Percentiles rank a stretch among this genome's conserved stretches.
Conservation (phyloP, 345 rosid species). For the Camelina hispida region DNA sequence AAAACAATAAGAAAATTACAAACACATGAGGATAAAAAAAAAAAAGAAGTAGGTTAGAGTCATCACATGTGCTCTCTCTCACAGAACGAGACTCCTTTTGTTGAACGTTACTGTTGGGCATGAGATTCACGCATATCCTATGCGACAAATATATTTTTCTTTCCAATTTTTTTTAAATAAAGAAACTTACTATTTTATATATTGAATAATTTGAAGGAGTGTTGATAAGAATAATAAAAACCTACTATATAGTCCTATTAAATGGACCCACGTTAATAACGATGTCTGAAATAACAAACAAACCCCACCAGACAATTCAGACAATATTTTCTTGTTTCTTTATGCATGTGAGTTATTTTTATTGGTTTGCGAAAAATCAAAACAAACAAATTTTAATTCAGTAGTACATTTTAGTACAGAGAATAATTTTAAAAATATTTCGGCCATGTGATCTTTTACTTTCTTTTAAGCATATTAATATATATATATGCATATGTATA, state of each 20-base stretch:
- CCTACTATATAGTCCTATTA: not conserved
- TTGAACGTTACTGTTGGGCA: constrained; percentile 42
- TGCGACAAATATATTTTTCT: constrained; percentile 28
- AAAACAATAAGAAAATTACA: constrained; percentile 34
- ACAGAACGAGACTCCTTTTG: constrained; percentile 27
- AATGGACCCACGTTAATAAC: constrained; percentile 46
- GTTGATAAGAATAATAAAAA: constrained; percentile 22
- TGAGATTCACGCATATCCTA: constrained; percentile 46
- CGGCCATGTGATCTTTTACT: constrained; percentile 30
- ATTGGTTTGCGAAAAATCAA: constrained; percentile 3
- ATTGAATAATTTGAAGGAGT: constrained; percentile 13
- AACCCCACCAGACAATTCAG: constrained; percentile 40
- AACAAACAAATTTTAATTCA: constrained; percentile 11
- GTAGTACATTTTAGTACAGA: constrained; percentile 33
- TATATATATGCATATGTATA: not conserved
- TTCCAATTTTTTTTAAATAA: not conserved
- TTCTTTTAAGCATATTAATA: not conserved
- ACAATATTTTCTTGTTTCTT: constrained; percentile 20
- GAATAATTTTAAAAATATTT: constrained; percentile 14
- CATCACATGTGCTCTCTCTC: constrained; percentile 36
- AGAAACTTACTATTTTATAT: not conserved
- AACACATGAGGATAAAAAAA: constrained; percentile 24
- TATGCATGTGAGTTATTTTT: constrained; percentile 35
- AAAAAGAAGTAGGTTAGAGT: constrained; percentile 26
- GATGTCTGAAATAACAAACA: constrained; percentile 37